A percentile compares a stretch with the other conserved stretches of the same genome.
These are phyloP conservation scores for Vitis hybrid DNA, from an alignment of 177 flowering plant genomes.

Conservation along the genomic window DNA sequence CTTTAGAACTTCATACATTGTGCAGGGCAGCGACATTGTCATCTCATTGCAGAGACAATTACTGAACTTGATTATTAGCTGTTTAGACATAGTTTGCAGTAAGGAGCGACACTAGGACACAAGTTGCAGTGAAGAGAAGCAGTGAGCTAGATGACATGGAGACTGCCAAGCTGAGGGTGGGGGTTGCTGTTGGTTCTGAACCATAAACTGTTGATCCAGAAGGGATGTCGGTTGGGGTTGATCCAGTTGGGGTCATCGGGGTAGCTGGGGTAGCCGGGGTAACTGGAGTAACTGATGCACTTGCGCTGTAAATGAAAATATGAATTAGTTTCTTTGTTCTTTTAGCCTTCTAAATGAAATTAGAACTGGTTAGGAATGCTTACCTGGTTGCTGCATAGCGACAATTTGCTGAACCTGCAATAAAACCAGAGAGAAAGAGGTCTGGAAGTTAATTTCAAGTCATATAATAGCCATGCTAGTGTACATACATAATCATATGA, in stretches of 20 bases:
- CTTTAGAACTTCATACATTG: background rate
- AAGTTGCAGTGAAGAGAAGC: conserved; percentile 30
- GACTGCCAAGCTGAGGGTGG: conserved; percentile 43
- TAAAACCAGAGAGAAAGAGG: conserved; percentile 1
- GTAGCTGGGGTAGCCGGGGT: conserved; percentile 17
- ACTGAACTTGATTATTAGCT: conserved; percentile 7
- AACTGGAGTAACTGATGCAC: conserved; percentile 21
- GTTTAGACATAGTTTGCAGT: conserved; percentile 28
- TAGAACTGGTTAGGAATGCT: background rate
- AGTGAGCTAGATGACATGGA: conserved; percentile 25
- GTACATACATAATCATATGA: no score
- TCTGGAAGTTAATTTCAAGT: background rate
- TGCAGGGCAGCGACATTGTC: conserved; percentile 16
- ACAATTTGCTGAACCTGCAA: conserved; percentile 61
- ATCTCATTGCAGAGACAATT: conserved; percentile 16
- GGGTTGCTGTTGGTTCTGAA: conserved; percentile 45
- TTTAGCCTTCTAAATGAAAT: background rate
- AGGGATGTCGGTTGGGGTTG: conserved; percentile 15
- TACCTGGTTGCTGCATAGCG: conserved; percentile 42
- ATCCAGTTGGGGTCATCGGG: conserved; percentile 14
- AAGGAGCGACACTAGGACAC: conserved; percentile 24
- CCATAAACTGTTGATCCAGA: conserved; percentile 40
- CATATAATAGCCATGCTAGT: background rate
- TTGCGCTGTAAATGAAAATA: conserved; percentile 29
- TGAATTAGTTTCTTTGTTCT: background rate